Evolutionary conservation across 78 protist genomes (phyloP), one percentile per base, ranked within the genome.

Genomic region (Tieghemostelium lacteum): DNA sequence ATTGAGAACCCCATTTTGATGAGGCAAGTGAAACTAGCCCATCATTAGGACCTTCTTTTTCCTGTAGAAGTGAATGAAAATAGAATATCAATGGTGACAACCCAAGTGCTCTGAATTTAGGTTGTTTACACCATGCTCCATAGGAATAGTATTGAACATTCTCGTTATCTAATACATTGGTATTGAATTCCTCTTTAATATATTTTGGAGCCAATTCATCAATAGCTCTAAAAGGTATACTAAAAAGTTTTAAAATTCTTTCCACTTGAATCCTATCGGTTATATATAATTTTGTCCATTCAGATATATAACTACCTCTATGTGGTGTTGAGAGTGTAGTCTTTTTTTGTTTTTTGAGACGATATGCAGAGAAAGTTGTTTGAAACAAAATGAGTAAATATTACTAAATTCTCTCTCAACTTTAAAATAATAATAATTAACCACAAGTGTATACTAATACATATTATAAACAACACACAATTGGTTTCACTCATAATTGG

Each of bases 261-360:
- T 83, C 91, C 20, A 83, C 28, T 7, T 50, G n/a, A 49, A 83
- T 17, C n/a, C 52, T 69, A 12, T 66, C 40, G 6, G 40, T 83
- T 10, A 83, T 66, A 60, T 83, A 69, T 0, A 54, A 20, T 0
- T 31, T 45, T 29, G 73, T n/a, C 91, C 91, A 83, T 34, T 69
- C 61, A 4, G 91, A 76, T 16, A 83, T 83, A 29, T 83, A 66
- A 10, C 73, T 58, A 2, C 91, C 91, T 58, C 78, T 83, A 42
- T 83, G 91, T 31, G 91, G 91, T 69, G 91, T 83, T 17, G 73
- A 52, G 17, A 83, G 26, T 57, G 91, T 83, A 31, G 91, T 66
- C 87, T 75, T 39, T 29, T 58, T n/a, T n/a, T n/a, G n/a, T n/a
- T n/a, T n/a, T n/a, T n/a, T n/a, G n/a, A 5, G 37, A 60, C 17